Conservation (phyloP, 148 eudicot genomes). For the Vaccinium macrocarpon region DNA sequence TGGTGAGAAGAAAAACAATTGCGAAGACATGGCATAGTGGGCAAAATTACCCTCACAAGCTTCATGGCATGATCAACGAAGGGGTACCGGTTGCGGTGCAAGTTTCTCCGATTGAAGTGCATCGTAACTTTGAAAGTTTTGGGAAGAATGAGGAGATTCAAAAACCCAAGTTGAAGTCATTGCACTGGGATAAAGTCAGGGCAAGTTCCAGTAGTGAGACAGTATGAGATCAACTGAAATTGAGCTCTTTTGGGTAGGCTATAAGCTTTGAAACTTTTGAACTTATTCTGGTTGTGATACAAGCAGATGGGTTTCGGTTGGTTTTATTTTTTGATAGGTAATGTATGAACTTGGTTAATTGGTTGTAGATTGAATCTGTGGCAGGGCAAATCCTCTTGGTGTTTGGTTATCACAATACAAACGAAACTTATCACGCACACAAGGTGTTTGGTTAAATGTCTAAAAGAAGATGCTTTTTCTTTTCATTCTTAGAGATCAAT, state of each 20-base stretch:
- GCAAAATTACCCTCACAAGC: no score
- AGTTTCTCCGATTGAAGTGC: slow-evolving; percentile 31
- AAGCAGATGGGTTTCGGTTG: not conserved
- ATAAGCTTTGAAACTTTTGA: not conserved
- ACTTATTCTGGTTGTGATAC: not conserved
- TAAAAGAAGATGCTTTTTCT: no score
- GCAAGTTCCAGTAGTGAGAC: slow-evolving; percentile 86
- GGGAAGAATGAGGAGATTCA: slow-evolving; percentile 47
- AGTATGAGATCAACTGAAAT: slow-evolving; percentile 97
- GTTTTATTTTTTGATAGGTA: not conserved
- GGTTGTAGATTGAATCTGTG: slow-evolving; percentile 71
- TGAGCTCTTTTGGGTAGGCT: slow-evolving; percentile 86
- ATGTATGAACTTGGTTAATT: slow-evolving; percentile 14
- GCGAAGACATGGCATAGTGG: no score
- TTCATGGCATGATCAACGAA: no score
- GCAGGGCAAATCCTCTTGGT: no score
- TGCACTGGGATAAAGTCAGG: slow-evolving; percentile 99
- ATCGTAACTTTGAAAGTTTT: slow-evolving; percentile 23
- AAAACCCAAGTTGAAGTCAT: slow-evolving; percentile 75
- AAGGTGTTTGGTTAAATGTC: no score
- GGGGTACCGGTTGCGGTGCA: no score
- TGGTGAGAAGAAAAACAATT: no score
- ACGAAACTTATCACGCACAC: no score
- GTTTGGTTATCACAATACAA: no score
- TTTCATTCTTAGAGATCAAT: no score